A percentile compares a stretch with the other conserved stretches of the same genome.
Evolutionary conservation across 129 eudicot species (phyloP).

Genomic region (Oenanthe sinensis): DNA sequence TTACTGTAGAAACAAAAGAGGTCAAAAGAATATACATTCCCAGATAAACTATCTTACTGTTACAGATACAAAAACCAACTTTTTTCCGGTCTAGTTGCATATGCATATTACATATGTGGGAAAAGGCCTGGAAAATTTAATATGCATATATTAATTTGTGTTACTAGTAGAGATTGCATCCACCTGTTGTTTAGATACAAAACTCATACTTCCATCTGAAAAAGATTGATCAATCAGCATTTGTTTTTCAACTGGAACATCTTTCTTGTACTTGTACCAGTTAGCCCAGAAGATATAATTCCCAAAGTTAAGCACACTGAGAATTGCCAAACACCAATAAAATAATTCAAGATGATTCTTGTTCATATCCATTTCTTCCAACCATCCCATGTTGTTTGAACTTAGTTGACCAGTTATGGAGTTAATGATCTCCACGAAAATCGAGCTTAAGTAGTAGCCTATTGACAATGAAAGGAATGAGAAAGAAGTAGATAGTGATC

Average conservation of each 20-base stretch:
- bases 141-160: not conserved
- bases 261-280: constrained; percentile 24
- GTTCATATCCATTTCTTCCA: constrained; percentile 9
- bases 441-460: constrained; percentile 18
- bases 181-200: not conserved
- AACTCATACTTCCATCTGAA: not conserved
- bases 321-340: constrained; percentile 14
- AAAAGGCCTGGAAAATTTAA: not conserved
- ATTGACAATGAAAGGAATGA: constrained; percentile 10
- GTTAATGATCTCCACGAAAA: constrained; percentile 15
- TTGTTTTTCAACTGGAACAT: not conserved
- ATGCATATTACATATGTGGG: not conserved
- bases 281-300: constrained; percentile 14
- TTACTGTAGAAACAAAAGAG: not conserved
- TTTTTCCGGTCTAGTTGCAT: not conserved
- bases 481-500: constrained; percentile 15
- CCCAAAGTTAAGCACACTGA: constrained; percentile 11
- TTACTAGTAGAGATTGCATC: not conserved
- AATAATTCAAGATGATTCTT: constrained; percentile 11
- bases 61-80: not conserved
- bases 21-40: not conserved
- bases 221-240: not conserved
- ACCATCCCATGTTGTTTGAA: constrained; percentile 17
- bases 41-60: not conserved
- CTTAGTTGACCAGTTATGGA: not conserved